Evolutionary conservation across 1,139 yeast species (phyloP).

Genomic region (Zygoascus sp.): DNA sequence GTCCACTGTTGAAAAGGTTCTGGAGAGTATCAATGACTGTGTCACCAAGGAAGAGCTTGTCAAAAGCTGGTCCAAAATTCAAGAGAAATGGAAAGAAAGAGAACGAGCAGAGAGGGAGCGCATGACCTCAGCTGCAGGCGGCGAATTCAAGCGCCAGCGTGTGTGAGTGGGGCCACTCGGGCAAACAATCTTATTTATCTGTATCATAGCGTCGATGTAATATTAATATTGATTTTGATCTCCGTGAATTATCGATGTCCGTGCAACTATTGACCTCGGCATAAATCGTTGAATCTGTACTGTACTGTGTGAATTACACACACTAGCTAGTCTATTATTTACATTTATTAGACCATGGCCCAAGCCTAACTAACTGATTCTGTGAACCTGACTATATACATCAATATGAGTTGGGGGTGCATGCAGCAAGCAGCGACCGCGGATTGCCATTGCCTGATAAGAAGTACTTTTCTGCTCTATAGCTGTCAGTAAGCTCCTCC

Average conservation of each 20-base stretch:
- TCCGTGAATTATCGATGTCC: neutral
- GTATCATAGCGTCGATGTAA: neutral
- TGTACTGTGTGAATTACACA: no score
- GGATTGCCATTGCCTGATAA: conserved; percentile 81
- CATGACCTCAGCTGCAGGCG: conserved; percentile 5
- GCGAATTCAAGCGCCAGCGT: neutral
- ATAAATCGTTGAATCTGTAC: no score
- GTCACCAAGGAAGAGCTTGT: conserved; percentile 73
- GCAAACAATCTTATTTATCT: neutral
- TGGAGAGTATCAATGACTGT: conserved; percentile 81
- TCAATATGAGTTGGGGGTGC: conserved; percentile 6
- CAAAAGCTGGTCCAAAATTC: conserved; percentile 44
- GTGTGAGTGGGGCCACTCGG: neutral
- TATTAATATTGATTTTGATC: neutral
- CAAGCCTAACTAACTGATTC: no score
- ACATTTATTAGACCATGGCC: conserved; percentile 2
- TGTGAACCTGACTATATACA: conserved; percentile 2
- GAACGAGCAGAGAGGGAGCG: conserved; percentile 23
- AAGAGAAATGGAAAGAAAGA: conserved; percentile 47
- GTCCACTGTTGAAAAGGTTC: conserved; percentile 72
- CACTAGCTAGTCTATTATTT: neutral
- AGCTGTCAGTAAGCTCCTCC: conserved; percentile 39
- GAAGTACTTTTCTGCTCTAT: conserved; percentile 51
- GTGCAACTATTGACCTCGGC: no score
- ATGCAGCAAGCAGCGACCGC: conserved; percentile 45